Base-by-base conservation (phyloP, 2,329 filamentous ascomycete species). In the Tolypocladium guangdongense region DNA sequence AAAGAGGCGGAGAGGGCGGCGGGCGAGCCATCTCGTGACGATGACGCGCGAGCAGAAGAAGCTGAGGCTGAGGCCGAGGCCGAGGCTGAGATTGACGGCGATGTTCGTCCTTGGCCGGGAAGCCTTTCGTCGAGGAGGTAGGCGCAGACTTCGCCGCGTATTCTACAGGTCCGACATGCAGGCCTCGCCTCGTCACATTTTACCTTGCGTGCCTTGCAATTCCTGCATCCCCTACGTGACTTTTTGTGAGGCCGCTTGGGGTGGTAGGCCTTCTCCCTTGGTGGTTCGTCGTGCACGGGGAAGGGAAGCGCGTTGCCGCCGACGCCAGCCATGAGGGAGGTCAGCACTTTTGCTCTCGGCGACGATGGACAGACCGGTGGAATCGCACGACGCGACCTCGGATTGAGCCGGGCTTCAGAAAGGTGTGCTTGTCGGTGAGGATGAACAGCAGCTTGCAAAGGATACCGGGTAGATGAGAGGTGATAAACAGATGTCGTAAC, bases 241-340 rank as follows among this genome's bases (percentile, higher is more conserved):
- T 82, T 82, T 58, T 70, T 76, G 62, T 82, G 78, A 49, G 78
- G 76, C 12, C 77, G 71, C 62, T 81, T 82, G 30, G 66, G 53
- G 55, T 71, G 67, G 50, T 68, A 71, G 3, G 66, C 63, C 43
- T 56, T 61, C 30, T 53, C 38, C 1, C 54, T 51, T 1, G 39
- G 35, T 12, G 38, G 30, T 18, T 52, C 51, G 30, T 50, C 35
- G 48, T 3, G 14, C 36, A 38, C 18, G 33, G 33, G 33, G 11
- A 36, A 7, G 14, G 36, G 16, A 8, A 45, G 11, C 16, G 7
- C 4, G 43, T 16, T 20, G 43, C 18, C 43, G 27, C 27, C 43
- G 27, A 46, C 24, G 43, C 43, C 27, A 20, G 43, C 43, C 43
- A 46, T 46, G 43, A 46, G 43, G 43, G 43, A 46, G 43, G 43